phyloP scores from a whole-genome alignment of 257 asterid genomes.

The Apocynum venetum region DNA sequence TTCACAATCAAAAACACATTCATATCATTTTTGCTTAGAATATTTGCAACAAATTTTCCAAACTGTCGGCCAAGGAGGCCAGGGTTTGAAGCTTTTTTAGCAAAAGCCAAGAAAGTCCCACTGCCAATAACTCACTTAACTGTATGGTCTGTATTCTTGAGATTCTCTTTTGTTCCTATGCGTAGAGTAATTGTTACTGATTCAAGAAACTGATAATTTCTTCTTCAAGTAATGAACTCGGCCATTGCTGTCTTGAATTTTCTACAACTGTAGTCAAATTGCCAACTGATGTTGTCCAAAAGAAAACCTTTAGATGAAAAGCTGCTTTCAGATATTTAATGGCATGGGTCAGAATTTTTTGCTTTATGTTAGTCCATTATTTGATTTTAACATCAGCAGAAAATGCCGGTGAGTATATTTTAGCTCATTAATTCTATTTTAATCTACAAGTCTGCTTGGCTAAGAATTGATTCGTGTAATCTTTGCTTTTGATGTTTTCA shows the following conservation, averaged over 20 bases:
- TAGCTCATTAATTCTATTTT: background rate
- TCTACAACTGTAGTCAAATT: background rate
- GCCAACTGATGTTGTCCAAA: background rate
- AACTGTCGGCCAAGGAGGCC: conserved; percentile 2
- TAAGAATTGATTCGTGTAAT: background rate
- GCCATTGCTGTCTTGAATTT: conserved; percentile 2
- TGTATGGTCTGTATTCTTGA: background rate
- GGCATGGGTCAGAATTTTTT: background rate
- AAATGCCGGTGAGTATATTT: background rate
- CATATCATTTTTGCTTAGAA: background rate
- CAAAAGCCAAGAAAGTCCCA: background rate
- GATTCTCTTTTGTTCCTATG: background rate
- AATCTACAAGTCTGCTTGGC: background rate
- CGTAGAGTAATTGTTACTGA: background rate
- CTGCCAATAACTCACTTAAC: too few species aligned
- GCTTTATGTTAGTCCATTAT: background rate
- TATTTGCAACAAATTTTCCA: background rate
- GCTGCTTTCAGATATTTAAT: background rate
- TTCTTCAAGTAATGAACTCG: background rate
- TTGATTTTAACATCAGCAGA: background rate
- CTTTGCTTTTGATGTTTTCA: background rate
- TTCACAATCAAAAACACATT: background rate
- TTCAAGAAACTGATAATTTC: background rate
- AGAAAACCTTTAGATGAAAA: background rate
- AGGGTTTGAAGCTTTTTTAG: background rate